phyloP scores from a whole-genome alignment of 2,329 filamentous ascomycete genomes.

The Penicillium sp. region DNA sequence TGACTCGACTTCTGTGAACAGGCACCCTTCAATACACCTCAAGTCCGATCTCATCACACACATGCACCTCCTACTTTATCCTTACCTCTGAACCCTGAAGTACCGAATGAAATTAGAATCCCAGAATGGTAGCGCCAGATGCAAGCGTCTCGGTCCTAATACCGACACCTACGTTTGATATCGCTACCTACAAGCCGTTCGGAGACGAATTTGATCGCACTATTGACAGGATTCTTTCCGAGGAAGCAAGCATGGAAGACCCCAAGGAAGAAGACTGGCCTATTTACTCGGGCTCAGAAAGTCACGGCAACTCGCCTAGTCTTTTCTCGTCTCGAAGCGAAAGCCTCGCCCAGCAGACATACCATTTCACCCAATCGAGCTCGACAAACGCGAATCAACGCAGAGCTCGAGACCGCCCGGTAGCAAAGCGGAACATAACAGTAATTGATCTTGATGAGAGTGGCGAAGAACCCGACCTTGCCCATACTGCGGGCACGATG shows the following conservation, averaged over 20 bases:
- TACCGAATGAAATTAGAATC: background rate
- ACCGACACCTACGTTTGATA: constrained; percentile 23
- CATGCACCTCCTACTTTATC: background rate
- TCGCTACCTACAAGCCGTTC: constrained; percentile 27
- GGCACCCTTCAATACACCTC: background rate
- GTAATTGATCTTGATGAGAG: constrained; percentile 12
- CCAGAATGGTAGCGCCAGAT: background rate
- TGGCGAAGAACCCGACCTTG: background rate
- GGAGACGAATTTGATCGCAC: constrained; percentile 21
- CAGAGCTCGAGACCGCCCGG: background rate
- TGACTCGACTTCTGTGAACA: background rate
- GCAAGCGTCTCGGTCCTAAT: constrained; percentile 21
- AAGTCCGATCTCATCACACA: background rate
- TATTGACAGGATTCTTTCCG: constrained; percentile 30
- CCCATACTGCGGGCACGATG: background rate
- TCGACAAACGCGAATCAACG: background rate
- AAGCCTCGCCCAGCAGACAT: background rate
- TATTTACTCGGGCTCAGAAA: background rate
- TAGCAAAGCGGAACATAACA: constrained; percentile 10
- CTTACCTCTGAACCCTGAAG: background rate
- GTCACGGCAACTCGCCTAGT: background rate
- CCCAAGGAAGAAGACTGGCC: constrained; percentile 8
- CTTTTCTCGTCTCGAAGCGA: background rate
- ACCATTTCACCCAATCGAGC: background rate
- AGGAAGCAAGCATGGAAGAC: constrained; percentile 26